These are phyloP conservation scores for Fagopyrum tataricum DNA, from an alignment of 148 eudicot species.

Conservation along the genomic window DNA sequence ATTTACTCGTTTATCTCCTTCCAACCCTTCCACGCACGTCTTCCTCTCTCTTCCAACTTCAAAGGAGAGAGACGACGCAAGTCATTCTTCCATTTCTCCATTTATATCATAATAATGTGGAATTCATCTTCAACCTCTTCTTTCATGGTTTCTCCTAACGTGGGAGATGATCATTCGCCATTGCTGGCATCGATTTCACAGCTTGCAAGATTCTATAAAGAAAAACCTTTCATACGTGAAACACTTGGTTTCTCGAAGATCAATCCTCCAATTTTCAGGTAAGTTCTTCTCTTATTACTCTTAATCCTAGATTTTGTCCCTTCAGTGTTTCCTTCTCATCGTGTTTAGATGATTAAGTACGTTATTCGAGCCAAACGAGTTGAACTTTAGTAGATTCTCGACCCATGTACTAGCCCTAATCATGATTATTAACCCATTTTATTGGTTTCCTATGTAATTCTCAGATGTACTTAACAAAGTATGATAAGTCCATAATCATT, in stretches of 20 bases:
- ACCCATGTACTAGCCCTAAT: too few relatives aligned
- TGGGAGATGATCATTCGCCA: background rate
- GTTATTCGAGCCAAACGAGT: too few relatives aligned
- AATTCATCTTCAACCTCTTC: background rate
- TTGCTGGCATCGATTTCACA: conserved; percentile 1
- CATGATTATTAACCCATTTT: too few relatives aligned
- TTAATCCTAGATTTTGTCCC: background rate
- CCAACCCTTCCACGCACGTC: background rate
- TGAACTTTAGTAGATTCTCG: too few relatives aligned
- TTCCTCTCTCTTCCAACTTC: background rate
- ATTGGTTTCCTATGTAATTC: too few relatives aligned
- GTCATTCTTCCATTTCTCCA: background rate
- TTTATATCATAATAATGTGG: background rate
- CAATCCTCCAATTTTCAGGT: background rate
- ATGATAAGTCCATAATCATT: background rate
- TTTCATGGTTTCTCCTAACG: conserved; percentile 2
- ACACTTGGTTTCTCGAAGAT: background rate
- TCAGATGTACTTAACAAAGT: too few relatives aligned
- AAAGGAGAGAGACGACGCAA: background rate
- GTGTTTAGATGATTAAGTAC: too few relatives aligned
- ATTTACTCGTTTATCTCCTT: too few relatives aligned
- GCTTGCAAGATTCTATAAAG: conserved; percentile 5
- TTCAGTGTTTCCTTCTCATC: too few relatives aligned
- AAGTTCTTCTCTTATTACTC: background rate
- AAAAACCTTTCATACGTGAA: background rate